phyloP scores from a whole-genome alignment of 2,329 filamentous ascomycete species.

The Leptodontidium sp. region DNA sequence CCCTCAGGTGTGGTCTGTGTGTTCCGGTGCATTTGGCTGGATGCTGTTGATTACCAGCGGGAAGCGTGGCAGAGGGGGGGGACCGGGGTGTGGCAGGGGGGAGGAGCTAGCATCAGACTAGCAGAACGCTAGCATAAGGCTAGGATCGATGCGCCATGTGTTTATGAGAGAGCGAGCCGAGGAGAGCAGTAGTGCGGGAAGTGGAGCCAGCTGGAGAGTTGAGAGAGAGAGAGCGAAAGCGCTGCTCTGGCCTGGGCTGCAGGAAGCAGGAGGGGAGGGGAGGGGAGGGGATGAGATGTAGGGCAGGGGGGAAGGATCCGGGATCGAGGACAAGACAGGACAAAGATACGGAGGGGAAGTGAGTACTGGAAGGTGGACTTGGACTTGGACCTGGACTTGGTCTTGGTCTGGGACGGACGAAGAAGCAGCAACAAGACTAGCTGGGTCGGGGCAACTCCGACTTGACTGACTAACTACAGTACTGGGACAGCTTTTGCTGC shows the following conservation, averaged over 20 bases:
- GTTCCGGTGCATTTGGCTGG: constrained; percentile 35
- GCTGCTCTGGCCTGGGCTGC: no score
- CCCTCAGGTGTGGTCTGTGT: constrained; percentile 38
- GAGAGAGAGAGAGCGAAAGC: no score
- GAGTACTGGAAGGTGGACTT: not conserved
- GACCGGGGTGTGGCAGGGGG: constrained; percentile 11
- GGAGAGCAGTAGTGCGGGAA: not conserved
- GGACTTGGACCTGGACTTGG: not conserved
- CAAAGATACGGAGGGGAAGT: not conserved
- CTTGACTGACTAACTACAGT: not conserved
- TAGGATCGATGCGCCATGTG: constrained; percentile 21
- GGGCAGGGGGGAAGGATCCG: constrained; percentile 12
- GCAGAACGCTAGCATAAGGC: constrained; percentile 17
- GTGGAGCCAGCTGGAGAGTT: no score
- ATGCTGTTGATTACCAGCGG: constrained; percentile 39
- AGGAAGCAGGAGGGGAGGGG: not conserved
- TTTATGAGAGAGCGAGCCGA: constrained; percentile 11
- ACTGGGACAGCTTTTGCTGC: no score
- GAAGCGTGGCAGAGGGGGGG: constrained; percentile 36
- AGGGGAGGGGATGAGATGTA: not conserved
- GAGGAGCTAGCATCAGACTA: not conserved
- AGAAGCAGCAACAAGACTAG: not conserved
- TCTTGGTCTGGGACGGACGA: not conserved
- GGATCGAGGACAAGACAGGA: not conserved
- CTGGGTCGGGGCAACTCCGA: not conserved